Percentiles rank a stretch among this genome's conserved stretches.
phyloP scores from a whole-genome alignment of 2,329 filamentous ascomycete genomes.

The Penicillium brevicompactum region DNA sequence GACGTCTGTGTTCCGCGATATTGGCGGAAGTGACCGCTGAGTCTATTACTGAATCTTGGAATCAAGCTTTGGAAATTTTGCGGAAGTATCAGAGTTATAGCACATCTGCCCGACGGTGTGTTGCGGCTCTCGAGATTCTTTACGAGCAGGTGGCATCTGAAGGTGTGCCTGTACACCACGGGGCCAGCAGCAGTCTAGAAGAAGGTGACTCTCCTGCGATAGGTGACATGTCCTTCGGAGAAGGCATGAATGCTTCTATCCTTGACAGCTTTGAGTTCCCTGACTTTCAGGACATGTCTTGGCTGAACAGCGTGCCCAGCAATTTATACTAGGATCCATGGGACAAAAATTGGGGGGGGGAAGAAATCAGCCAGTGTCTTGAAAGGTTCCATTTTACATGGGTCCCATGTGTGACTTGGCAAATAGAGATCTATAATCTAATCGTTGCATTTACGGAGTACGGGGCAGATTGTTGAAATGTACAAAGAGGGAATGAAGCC shows the following conservation, averaged over 20 bases:
- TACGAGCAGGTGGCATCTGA: conserved; percentile 32
- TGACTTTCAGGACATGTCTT: conserved; percentile 39
- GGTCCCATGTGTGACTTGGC: background rate
- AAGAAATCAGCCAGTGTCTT: no score
- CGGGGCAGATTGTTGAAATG: no score
- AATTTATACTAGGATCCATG: conserved; percentile 24
- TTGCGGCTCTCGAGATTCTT: conserved; percentile 35
- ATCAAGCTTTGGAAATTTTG: conserved; percentile 32
- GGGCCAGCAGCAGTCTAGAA: background rate
- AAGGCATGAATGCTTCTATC: conserved; percentile 27
- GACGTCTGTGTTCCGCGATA: conserved; percentile 31
- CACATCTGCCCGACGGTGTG: conserved; percentile 33
- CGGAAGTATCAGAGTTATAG: conserved; percentile 36
- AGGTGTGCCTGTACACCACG: conserved; percentile 6
- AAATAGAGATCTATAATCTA: no score
- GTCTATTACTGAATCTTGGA: conserved; percentile 30
- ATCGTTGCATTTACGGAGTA: no score
- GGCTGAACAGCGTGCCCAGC: conserved; percentile 37
- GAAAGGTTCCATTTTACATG: no score
- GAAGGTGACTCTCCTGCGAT: conserved; percentile 2
- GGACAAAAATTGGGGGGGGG: no score
- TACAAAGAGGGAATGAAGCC: no score
- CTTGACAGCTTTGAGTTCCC: conserved; percentile 30
- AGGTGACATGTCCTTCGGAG: conserved; percentile 30
- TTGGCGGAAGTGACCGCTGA: conserved; percentile 28